A percentile compares a stretch with the other conserved stretches of the same genome.
phyloP scores from a whole-genome alignment of 345 rosid genomes.

The Eutrema japonicum region DNA sequence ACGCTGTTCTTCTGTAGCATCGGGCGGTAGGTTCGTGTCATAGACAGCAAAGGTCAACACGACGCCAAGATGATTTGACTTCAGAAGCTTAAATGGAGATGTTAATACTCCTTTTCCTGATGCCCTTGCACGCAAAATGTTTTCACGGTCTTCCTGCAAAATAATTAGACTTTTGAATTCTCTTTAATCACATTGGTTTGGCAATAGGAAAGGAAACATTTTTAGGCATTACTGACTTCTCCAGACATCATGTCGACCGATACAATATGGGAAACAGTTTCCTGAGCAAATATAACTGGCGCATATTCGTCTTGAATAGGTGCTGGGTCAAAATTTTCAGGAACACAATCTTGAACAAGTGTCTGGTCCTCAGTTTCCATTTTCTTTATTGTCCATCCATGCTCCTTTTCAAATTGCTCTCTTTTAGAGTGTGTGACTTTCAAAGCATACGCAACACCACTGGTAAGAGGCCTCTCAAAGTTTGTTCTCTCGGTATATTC shows the following conservation, averaged over 20 bases:
- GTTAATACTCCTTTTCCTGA: slow-evolving; percentile 95
- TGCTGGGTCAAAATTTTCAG: slow-evolving; percentile 84
- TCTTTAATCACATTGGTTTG: slow-evolving; percentile 15
- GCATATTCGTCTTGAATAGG: slow-evolving; percentile 96
- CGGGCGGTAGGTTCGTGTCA: slow-evolving; percentile 60
- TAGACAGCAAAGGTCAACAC: slow-evolving; percentile 95
- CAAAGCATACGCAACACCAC: slow-evolving; percentile 98
- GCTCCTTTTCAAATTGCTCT: slow-evolving; percentile 78
- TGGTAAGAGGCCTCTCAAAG: slow-evolving; percentile 97
- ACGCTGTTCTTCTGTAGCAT: slow-evolving; percentile 78
- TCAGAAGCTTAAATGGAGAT: slow-evolving; percentile 92
- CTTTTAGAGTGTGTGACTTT: slow-evolving; percentile 87
- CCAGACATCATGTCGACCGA: slow-evolving; percentile 99
- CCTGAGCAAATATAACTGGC: slow-evolving; percentile 91
- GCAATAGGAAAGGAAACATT: slow-evolving; percentile 14
- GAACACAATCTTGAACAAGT: slow-evolving; percentile 77
- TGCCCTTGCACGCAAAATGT: slow-evolving; percentile 90
- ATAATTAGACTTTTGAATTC: neutral
- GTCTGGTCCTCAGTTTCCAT: slow-evolving; percentile 93
- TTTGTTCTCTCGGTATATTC: slow-evolving; percentile 92
- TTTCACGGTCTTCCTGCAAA: slow-evolving; percentile 87
- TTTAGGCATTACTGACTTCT: slow-evolving; percentile 54
- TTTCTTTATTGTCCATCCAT: slow-evolving; percentile 82
- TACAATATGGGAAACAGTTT: slow-evolving; percentile 93
- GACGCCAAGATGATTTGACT: slow-evolving; percentile 90